phyloP scores from a whole-genome alignment of 1,284 basidiomycete genomes.

The Ceratobasidium sp. region DNA sequence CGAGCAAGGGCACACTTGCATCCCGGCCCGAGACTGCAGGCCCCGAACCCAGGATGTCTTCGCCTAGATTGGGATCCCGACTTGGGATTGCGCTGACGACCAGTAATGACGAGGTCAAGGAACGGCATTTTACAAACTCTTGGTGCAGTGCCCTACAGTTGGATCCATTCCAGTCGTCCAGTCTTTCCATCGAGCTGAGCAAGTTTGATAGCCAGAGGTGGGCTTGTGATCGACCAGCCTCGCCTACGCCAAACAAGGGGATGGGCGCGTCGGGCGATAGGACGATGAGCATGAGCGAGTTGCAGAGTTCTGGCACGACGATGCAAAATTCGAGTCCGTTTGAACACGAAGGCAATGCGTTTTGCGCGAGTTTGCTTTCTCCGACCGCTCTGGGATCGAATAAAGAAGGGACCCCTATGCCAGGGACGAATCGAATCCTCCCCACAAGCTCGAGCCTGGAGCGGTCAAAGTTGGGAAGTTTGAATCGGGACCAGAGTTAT shows the following conservation, averaged over 20 bases:
- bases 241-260: slow-evolving; percentile 10
- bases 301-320: background rate
- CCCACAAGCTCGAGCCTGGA: background rate
- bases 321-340: background rate
- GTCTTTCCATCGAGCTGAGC: background rate
- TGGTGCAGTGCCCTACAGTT: slow-evolving; percentile 21
- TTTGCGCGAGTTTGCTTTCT: background rate
- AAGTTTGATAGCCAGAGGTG: background rate
- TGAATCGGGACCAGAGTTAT: background rate
- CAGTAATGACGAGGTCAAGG: no score
- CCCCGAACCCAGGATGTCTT: background rate
- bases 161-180: slow-evolving; percentile 18
- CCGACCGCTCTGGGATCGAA: background rate
- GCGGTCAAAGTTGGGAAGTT: background rate
- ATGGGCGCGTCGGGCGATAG: background rate
- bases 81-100: no score
- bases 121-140: slow-evolving; percentile 14
- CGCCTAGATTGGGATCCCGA: slow-evolving; percentile 1
- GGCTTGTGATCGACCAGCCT: background rate
- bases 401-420: background rate
- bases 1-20: background rate
- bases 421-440: background rate
- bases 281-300: slow-evolving; percentile 28
- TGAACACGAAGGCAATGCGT: no score
- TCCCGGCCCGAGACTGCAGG: background rate